Base-by-base conservation (phyloP, 1,139 yeast genomes). In the Saccharomyces pastorianus region DNA sequence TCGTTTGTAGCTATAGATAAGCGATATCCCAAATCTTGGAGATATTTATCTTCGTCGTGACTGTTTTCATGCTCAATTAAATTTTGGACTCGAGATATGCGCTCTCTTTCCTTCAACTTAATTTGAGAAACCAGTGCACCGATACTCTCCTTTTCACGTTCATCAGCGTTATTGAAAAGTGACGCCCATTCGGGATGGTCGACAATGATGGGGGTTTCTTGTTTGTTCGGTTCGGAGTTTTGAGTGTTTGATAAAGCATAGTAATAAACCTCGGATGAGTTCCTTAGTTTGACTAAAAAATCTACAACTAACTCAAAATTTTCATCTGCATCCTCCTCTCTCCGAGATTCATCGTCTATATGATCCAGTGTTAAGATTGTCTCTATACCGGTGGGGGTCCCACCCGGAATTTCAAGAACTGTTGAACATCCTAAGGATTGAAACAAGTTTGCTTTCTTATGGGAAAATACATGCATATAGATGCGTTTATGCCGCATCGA, bases 401-500 rank as follows among this genome's bases (percentile, higher is more conserved):
- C 50, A 6, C 26, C n/a, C 8, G 63, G 59, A 26, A 65, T 31
- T 26, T 58, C 50, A n/a, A 66, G 26, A 6, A 66, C 17, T 8
- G 53, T 51, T 2, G 65, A 60, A 27, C 52, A 56, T 9, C 59
- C 56, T 11, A 56, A 41, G 8, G 65, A 56, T 41, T 59, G 66
- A 42, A 64, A 38, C 20, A 38, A 20, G 44, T 20, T 38, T 38
- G 44, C 50, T 20, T 47, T 50, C n/a, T 46, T 50, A 23, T 56
- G 47, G 3, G 56, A 56, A 48, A 66, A 65, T 17, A 55, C 58
- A 47, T 64, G 67, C 4, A 59, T 48, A 20, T 60, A 63, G 7
- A 67, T 44, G 13, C 52, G 53, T 28, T 59, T 54, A 44, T 59
- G 59, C 11, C 57, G 54, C 42, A 56, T 60, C n/a, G 71, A 67